These are phyloP conservation scores for Juglanconis sp. DNA, from an alignment of 2,329 filamentous ascomycete genomes.

Conservation along the genomic window DNA sequence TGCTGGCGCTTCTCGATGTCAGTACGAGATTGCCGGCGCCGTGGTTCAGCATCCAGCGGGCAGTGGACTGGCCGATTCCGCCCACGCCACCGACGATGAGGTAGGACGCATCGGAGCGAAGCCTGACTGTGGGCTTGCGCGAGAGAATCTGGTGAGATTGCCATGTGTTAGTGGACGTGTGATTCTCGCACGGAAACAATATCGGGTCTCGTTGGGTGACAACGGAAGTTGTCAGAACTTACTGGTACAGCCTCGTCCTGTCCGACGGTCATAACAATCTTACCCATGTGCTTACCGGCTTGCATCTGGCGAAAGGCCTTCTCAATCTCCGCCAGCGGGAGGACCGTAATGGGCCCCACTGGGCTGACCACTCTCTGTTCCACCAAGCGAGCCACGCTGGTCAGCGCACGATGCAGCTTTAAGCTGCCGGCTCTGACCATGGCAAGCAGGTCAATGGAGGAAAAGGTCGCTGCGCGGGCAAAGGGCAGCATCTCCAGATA, in stretches of 20 bases:
- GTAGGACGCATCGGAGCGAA: conserved; percentile 26
- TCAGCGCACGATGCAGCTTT: too few species aligned
- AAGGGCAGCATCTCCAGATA: conserved; percentile 31
- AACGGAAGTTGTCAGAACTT: too few species aligned
- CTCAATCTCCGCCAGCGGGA: conserved; percentile 23
- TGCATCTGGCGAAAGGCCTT: conserved; percentile 37
- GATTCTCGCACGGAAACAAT: too few species aligned
- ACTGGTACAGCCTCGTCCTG: conserved; percentile 21
- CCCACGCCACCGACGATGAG: conserved; percentile 32
- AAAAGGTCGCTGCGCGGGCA: conserved; percentile 20
- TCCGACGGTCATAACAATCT: conserved; percentile 33
- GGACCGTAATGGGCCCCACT: conserved; percentile 6
- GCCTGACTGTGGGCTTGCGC: not conserved
- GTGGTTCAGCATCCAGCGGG: conserved; percentile 27
- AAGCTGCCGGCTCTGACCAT: too few species aligned
- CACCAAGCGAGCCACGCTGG: conserved; percentile 1
- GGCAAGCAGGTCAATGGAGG: conserved; percentile 29
- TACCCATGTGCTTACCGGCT: conserved; percentile 22
- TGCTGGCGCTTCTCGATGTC: conserved; percentile 26
- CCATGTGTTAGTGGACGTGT: too few species aligned
- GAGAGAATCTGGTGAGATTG: too few species aligned
- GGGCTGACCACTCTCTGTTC: conserved; percentile 1
- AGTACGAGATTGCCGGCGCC: conserved; percentile 30
- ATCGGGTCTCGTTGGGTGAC: too few species aligned
- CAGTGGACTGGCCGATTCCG: conserved; percentile 30